Evolutionary conservation across 176 grass and related monocot genomes (phyloP), one percentile per base, ranked within the genome.

Genomic region (Otatea glauca): DNA sequence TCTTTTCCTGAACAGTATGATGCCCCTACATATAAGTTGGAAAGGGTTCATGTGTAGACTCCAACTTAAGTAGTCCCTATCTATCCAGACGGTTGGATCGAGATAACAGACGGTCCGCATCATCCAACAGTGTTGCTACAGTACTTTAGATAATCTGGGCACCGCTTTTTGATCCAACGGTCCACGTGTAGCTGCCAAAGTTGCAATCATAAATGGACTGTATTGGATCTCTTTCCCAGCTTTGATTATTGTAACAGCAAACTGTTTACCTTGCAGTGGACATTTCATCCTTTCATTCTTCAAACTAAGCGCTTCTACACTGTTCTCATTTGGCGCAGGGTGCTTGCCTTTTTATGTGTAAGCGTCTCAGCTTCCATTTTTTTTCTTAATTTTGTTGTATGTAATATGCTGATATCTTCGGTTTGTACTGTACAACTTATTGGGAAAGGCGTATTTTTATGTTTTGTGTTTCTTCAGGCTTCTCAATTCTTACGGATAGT

Each of bases 221-320:
- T 29, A 29, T 29, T 29, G 29, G 29, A 29, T 29, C 29, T 29
- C 29, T 29, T 29, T 29, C 29, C 29, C 54, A 81, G 2, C 69
- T 24, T 81, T 54, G 15, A 41, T 76, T 17, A 64, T 49, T 45
- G 6, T 65, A 62, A 75, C 58, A 50, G 2, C 7, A 25, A 61
- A 13, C 55, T 73, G 51, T 70, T 80, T 71, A 56, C 78, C 20
- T 88, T 90, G 49, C 76, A 94, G 92, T 94, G 94, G 90, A 97
- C 94, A 77, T 94, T 94, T 85, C 92, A 94, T 88, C 94, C 92
- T 72, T 97, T 97, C 80, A 90, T 94, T 27, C 88, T 86, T 85
- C 75, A 94, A 38, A 90, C 84, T 80, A 97, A 97, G 72, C 86
- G 83, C 29, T 94, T 97, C 90, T 97, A 97, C 74, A 97, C 90